Percentiles rank a stretch among this genome's conserved stretches.
Conservation (phyloP, 2,329 filamentous ascomycete genomes). For the Elsinoe australis region DNA sequence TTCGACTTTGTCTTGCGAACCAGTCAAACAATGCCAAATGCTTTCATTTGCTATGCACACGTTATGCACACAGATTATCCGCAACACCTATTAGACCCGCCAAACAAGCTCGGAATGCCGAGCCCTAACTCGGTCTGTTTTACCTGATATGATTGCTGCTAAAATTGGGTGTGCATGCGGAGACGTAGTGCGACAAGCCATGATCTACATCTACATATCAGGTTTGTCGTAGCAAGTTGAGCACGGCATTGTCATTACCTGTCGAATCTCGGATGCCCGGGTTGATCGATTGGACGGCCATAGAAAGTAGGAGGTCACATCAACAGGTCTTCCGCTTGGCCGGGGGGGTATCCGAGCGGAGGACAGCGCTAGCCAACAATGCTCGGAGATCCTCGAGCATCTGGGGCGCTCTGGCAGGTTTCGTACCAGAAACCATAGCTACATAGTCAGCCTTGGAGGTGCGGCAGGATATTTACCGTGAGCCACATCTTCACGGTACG, state of each 20-base stretch:
- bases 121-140: slow-evolving; percentile 11
- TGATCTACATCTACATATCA: not conserved
- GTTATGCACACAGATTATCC: too few species aligned
- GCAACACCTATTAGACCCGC: slow-evolving; percentile 2
- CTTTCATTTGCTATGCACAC: too few species aligned
- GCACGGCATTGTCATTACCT: too few species aligned
- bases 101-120: slow-evolving; percentile 4
- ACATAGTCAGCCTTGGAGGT: not conserved
- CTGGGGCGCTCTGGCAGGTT: too few species aligned
- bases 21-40: too few species aligned
- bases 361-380: not conserved
- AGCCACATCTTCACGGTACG: slow-evolving; percentile 9
- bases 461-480: slow-evolving; percentile 2
- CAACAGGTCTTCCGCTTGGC: slow-evolving; percentile 11
- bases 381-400: too few species aligned
- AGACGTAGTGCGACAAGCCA: not conserved
- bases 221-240: too few species aligned
- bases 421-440: slow-evolving; percentile 10
- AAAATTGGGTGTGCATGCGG: slow-evolving; percentile 8
- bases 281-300: not conserved
- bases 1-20: too few species aligned
- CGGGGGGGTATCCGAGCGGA: not conserved
- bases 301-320: slow-evolving; percentile 1
- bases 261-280: too few species aligned
- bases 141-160: slow-evolving; percentile 6